phyloP scores from a whole-genome alignment of 2,329 filamentous ascomycete genomes.

The Alternaria sp. region DNA sequence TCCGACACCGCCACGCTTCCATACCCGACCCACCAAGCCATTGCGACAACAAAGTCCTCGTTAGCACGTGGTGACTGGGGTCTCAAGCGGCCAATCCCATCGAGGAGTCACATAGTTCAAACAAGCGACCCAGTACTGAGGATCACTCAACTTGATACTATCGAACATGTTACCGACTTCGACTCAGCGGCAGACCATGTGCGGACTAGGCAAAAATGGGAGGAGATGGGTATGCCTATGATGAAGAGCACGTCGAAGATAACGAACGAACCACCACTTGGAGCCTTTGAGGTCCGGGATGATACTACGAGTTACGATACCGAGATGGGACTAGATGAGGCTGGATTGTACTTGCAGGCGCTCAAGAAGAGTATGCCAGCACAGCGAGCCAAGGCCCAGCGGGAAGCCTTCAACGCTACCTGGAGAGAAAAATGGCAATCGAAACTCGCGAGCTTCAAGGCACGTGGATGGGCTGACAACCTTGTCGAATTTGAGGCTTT shows the following conservation, averaged over 20 bases:
- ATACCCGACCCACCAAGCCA: constrained; percentile 83
- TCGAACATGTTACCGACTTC: constrained; percentile 91
- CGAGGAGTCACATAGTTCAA: constrained; percentile 72
- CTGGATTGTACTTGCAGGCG: constrained; percentile 34
- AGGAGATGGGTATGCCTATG: constrained; percentile 80
- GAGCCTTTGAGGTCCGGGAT: constrained; percentile 45
- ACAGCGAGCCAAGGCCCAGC: constrained; percentile 10
- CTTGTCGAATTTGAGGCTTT: constrained; percentile 6
- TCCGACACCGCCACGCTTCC: constrained; percentile 77
- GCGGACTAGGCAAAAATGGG: constrained; percentile 83
- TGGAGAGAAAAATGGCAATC: constrained; percentile 19
- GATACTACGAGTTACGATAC: constrained; percentile 45
- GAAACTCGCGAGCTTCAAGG: constrained; percentile 12
- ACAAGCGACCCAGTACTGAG: constrained; percentile 77
- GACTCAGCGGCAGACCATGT: constrained; percentile 82
- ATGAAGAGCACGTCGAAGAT: constrained; percentile 52
- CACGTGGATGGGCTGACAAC: constrained; percentile 3
- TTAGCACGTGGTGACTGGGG: constrained; percentile 88
- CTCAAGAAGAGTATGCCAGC: constrained; percentile 32
- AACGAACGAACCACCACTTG: constrained; percentile 23
- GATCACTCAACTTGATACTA: constrained; percentile 80
- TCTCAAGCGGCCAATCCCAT: constrained; percentile 83
- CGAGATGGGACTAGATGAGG: constrained; percentile 38
- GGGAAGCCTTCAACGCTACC: constrained; percentile 9
- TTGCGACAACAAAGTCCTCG: constrained; percentile 79